These are phyloP conservation scores for Hansenula sp. DNA, from an alignment of 1,139 yeast species.

Conservation along the genomic window DNA sequence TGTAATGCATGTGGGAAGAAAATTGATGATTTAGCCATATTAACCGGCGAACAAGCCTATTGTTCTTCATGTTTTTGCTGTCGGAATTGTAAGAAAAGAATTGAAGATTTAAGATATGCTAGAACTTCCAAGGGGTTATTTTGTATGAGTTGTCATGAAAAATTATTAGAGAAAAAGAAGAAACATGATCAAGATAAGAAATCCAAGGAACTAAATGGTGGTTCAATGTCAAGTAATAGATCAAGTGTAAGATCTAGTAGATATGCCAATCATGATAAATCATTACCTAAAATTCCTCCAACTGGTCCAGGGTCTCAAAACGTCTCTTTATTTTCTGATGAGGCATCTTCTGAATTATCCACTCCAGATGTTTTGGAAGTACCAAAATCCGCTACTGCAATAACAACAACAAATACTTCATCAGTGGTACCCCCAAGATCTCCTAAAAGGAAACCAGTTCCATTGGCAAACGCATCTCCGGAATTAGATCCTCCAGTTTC, in stretches of 20 bases:
- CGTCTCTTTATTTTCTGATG: neutral
- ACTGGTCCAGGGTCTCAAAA: neutral
- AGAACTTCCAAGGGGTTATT: constrained; percentile 91
- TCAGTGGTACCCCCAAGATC: constrained; percentile 24
- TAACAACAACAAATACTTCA: constrained; percentile 8
- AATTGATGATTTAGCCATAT: constrained; percentile 91
- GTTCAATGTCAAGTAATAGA: neutral
- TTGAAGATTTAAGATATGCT: constrained; percentile 89
- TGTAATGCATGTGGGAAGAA: constrained; percentile 87
- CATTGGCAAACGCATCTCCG: constrained; percentile 4
- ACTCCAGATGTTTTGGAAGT: constrained; percentile 12
- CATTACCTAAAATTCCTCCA: constrained; percentile 27
- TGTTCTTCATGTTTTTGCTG: constrained; percentile 91
- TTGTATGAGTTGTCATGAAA: constrained; percentile 91
- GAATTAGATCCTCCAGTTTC: constrained; percentile 14
- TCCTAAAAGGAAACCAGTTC: constrained; percentile 21
- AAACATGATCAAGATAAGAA: constrained; percentile 22
- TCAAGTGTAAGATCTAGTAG: constrained; percentile 2
- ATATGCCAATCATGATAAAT: constrained; percentile 17
- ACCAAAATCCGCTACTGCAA: constrained; percentile 4
- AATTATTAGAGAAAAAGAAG: constrained; percentile 51
- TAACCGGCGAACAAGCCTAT: constrained; percentile 90
- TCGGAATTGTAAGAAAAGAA: constrained; percentile 81
- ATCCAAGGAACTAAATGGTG: constrained; percentile 8
- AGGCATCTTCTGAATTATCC: constrained; percentile 9